Conservation (phyloP, 2,329 filamentous ascomycete species). For the Arthrinium puccinioides region DNA sequence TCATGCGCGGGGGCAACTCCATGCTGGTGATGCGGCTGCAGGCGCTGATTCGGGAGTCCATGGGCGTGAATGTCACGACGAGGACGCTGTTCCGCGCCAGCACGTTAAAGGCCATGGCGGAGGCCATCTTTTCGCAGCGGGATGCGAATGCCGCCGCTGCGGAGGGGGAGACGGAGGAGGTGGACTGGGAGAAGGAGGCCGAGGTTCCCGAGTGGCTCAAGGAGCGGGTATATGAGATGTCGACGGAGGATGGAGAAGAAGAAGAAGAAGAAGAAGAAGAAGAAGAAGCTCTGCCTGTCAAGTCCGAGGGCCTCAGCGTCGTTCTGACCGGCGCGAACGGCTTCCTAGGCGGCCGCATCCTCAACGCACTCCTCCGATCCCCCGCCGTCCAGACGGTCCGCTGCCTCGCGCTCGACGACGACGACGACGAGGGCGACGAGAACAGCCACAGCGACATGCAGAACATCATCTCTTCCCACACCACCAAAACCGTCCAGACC, state of each 20-base stretch:
- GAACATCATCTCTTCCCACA: neutral
- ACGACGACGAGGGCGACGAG: too few species aligned
- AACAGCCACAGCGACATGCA: too few species aligned
- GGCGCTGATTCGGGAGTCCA: neutral
- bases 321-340: constrained; percentile 31
- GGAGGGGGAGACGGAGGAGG: neutral
- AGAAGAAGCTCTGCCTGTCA: too few species aligned
- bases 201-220: neutral
- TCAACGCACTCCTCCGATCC: constrained; percentile 26
- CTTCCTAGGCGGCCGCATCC: constrained; percentile 30
- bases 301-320: constrained; percentile 7
- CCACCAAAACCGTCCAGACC: neutral
- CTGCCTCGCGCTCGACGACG: neutral
- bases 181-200: neutral
- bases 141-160: neutral
- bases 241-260: too few species aligned
- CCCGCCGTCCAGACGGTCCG: constrained; percentile 22
- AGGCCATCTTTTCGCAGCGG: neutral
- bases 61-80: neutral
- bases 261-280: too few species aligned
- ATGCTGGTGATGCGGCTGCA: neutral
- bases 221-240: too few species aligned
- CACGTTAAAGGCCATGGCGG: neutral
- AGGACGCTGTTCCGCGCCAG: neutral
- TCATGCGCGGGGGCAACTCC: neutral